Percentiles rank a stretch among this genome's conserved stretches.
phyloP scores from a whole-genome alignment of 495 filamentous ascomycete species.

The Aspergillus steynii region DNA sequence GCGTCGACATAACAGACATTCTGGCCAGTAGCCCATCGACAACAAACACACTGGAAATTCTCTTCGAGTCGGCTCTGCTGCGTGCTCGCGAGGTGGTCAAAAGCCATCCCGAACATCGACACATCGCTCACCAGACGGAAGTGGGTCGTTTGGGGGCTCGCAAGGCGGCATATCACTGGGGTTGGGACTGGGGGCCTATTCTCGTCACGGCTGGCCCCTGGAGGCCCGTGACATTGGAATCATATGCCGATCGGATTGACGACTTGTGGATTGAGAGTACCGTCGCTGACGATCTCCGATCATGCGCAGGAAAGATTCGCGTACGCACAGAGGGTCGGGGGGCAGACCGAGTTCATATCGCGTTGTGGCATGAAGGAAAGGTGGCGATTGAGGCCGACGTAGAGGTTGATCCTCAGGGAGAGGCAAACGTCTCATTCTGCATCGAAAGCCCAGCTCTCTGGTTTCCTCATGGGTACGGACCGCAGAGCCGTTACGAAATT shows the following conservation, averaged over 20 bases:
- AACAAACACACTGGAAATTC: conserved; percentile 31
- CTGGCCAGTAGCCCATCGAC: conserved; percentile 36
- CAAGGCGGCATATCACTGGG: conserved; percentile 81
- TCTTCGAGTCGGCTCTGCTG: conserved; percentile 39
- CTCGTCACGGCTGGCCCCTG: conserved; percentile 72
- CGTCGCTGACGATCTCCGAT: background rate
- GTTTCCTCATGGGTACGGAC: conserved; percentile 18
- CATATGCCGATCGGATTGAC: conserved; percentile 56
- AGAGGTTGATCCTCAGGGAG: background rate
- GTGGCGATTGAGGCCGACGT: conserved; percentile 4
- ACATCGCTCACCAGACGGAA: conserved; percentile 64
- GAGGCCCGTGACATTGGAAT: conserved; percentile 67
- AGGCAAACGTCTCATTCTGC: conserved; percentile 5
- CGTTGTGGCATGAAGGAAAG: conserved; percentile 1
- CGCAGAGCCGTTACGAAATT: conserved; percentile 3
- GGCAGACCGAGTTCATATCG: background rate
- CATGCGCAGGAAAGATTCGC: conserved; percentile 5
- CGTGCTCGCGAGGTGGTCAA: conserved; percentile 38
- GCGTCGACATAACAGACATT: conserved; percentile 53
- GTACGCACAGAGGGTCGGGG: background rate
- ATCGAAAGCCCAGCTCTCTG: conserved; percentile 11
- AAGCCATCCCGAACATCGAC: conserved; percentile 34
- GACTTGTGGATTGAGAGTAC: conserved; percentile 12
- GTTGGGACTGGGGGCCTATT: conserved; percentile 80
- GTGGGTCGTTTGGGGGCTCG: conserved; percentile 62